Percentiles rank a stretch among this genome's conserved stretches.
Evolutionary conservation across 225 moss, liverwort and hornwort genomes (phyloP).

Genomic region (Neckera pumila): DNA sequence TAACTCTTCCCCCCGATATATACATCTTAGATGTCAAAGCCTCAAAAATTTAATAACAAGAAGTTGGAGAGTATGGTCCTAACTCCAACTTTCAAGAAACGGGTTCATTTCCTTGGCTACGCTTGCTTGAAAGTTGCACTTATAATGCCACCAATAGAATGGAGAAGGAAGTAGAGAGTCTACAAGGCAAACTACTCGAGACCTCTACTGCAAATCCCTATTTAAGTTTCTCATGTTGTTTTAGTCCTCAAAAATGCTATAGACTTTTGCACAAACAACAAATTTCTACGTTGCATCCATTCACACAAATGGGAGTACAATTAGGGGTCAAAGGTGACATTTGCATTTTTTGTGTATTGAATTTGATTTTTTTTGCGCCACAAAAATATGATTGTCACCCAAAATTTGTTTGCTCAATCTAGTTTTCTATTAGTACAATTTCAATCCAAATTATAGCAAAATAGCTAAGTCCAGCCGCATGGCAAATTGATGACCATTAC

Average conservation of each 20-base stretch:
- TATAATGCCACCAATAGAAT: not conserved
- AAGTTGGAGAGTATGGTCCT: not conserved
- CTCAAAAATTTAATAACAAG: not conserved
- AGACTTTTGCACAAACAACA: not conserved
- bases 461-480: not conserved
- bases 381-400: too few species aligned
- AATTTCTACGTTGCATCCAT: not conserved
- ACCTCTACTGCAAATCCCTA: not conserved
- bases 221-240: not conserved
- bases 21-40: not conserved
- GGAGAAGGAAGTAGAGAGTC: not conserved
- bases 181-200: not conserved
- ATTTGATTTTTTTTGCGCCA: not conserved
- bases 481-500: not conserved
- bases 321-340: not conserved
- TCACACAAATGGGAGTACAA: not conserved
- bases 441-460: not conserved
- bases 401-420: not conserved
- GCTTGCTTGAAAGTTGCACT: not conserved
- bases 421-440: fast-evolving
- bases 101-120: not conserved
- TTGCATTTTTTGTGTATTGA: not conserved
- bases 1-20: not conserved
- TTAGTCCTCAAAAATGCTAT: not conserved
- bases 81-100: not conserved